These are phyloP conservation scores for Vaucheria bursata DNA, from an alignment of 352 stramenopile genomes.

Conservation along the genomic window DNA sequence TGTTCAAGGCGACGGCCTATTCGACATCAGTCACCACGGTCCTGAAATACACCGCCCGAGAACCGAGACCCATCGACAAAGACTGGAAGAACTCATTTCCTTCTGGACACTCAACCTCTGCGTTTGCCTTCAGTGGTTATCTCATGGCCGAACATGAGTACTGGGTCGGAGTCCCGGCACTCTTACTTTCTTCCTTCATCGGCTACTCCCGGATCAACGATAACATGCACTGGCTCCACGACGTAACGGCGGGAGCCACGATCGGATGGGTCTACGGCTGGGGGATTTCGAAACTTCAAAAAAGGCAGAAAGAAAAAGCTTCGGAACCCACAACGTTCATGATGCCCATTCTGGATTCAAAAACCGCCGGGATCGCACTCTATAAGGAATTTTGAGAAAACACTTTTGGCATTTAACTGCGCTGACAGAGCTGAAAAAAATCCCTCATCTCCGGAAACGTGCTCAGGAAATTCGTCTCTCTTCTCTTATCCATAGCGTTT, in stretches of 20 bases:
- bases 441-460: too few relatives aligned
- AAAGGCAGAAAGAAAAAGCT: neutral
- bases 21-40: neutral
- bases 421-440: too few relatives aligned
- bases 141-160: neutral
- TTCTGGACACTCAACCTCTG: neutral
- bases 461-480: too few relatives aligned
- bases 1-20: slow-evolving; percentile 3
- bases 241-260: neutral
- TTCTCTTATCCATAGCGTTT: too few relatives aligned
- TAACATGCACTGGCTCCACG: neutral
- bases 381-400: too few relatives aligned
- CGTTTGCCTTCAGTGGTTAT: slow-evolving; percentile 2
- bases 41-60: neutral
- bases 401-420: too few relatives aligned
- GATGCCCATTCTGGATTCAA: too few relatives aligned
- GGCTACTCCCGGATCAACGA: neutral
- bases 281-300: neutral
- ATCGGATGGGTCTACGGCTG: neutral
- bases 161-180: neutral
- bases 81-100: neutral
- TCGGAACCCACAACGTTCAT: too few relatives aligned
- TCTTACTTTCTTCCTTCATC: neutral
- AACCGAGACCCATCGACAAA: neutral
- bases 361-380: too few relatives aligned